Evolutionary conservation across 352 stramenopile species (phyloP).

Genomic region (Pythium sukuiense): DNA sequence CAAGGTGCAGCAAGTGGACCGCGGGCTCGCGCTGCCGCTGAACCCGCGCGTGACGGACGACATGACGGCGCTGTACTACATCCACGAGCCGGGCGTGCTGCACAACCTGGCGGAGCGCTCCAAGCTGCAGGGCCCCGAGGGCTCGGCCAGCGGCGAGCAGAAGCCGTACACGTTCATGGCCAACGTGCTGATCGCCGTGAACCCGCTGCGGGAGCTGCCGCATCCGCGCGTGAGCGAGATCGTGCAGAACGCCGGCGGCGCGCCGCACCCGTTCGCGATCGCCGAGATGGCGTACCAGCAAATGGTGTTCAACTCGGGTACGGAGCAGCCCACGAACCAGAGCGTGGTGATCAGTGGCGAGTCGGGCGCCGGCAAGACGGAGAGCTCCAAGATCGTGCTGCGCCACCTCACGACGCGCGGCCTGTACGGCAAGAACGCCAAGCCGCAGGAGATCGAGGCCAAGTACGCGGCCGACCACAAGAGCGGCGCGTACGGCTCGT

Average conservation of each 20-base stretch:
- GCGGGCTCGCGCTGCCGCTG: slow-evolving; percentile 59
- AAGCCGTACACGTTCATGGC: slow-evolving; percentile 94
- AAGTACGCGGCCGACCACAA: slow-evolving; percentile 47
- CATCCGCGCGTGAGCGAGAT: slow-evolving; percentile 82
- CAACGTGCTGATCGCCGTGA: slow-evolving; percentile 92
- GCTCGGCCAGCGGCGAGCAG: slow-evolving; percentile 39
- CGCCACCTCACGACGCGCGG: slow-evolving; percentile 85
- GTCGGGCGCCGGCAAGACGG: slow-evolving; percentile 88
- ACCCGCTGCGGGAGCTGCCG: slow-evolving; percentile 83
- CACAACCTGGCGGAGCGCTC: slow-evolving; percentile 94
- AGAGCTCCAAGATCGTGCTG: slow-evolving; percentile 90
- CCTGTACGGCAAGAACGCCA: slow-evolving; percentile 85
- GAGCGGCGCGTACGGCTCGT: slow-evolving; percentile 39
- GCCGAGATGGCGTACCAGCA: slow-evolving; percentile 92
- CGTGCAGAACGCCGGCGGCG: slow-evolving; percentile 66
- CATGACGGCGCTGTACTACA: slow-evolving; percentile 95
- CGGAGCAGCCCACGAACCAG: slow-evolving; percentile 84
- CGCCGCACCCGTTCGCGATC: slow-evolving; percentile 85
- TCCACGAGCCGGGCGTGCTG: slow-evolving; percentile 94
- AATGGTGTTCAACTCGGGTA: slow-evolving; percentile 88
- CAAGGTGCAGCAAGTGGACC: slow-evolving; percentile 87
- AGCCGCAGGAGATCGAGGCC: slow-evolving; percentile 68
- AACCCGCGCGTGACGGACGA: slow-evolving; percentile 88
- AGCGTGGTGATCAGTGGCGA: slow-evolving; percentile 87
- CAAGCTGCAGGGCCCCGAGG: slow-evolving; percentile 79